Evolutionary conservation across 139 green algal species (phyloP).

Genomic region (Chara braunii): DNA sequence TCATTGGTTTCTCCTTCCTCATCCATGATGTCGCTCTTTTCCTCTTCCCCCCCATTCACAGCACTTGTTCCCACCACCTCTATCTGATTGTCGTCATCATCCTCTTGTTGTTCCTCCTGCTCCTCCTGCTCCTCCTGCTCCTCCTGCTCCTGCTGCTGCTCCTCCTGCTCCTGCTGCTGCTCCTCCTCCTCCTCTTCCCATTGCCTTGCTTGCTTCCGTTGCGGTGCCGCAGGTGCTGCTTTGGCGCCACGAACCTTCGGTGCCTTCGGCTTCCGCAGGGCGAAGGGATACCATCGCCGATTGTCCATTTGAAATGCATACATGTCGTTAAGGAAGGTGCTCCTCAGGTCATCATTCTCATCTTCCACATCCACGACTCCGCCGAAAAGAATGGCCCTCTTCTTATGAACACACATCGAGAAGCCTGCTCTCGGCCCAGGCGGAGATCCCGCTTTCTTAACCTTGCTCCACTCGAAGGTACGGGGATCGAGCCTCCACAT

Average conservation of each 20-base stretch:
- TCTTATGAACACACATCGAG: slow-evolving; percentile 62
- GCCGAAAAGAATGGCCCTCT: slow-evolving; percentile 79
- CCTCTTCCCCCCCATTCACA: slow-evolving; percentile 4
- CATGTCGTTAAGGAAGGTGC: slow-evolving; percentile 56
- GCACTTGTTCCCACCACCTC: slow-evolving; percentile 6
- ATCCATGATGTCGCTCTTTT: slow-evolving; percentile 7
- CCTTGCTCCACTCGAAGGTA: slow-evolving; percentile 70
- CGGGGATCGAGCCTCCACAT: slow-evolving; percentile 70
- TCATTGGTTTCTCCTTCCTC: slow-evolving; percentile 2
- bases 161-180: slow-evolving; percentile 12
- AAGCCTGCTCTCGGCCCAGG: slow-evolving; percentile 68
- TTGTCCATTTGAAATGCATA: slow-evolving; percentile 40
- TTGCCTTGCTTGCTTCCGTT: neutral
- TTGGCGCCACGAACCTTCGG: too few relatives aligned
- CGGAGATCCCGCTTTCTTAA: slow-evolving; percentile 80
- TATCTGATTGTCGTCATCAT: neutral
- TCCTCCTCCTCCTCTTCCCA: slow-evolving; percentile 18
- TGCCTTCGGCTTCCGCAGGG: slow-evolving; percentile 46
- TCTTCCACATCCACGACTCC: slow-evolving; percentile 66
- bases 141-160: neutral
- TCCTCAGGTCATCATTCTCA: slow-evolving; percentile 39
- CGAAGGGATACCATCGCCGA: slow-evolving; percentile 62
- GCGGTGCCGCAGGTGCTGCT: slow-evolving; percentile 4
- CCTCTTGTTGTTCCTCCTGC: slow-evolving; percentile 1
- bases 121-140: neutral